Conservation (phyloP, 2,329 filamentous ascomycete genomes). For the Exophiala calicioides region DNA sequence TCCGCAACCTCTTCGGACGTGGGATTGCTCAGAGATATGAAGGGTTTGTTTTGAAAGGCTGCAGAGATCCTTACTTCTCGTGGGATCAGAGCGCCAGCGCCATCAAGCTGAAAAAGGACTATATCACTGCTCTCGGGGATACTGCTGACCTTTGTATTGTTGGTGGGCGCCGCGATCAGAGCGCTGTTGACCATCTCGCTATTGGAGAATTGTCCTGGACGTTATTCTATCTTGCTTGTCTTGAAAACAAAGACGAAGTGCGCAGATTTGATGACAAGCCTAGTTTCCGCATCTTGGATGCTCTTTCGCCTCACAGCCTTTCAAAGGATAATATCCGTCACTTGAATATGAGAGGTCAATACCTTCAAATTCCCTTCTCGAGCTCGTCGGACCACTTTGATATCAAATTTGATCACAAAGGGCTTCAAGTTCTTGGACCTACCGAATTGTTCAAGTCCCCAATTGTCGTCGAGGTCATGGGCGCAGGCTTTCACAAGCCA, state of each 20-base stretch:
- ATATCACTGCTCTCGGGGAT: conserved; percentile 74
- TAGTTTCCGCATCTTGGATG: conserved; percentile 66
- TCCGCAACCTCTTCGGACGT: conserved; percentile 67
- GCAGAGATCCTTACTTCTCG: conserved; percentile 73
- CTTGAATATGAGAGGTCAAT: conserved; percentile 52
- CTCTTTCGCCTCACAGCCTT: conserved; percentile 54
- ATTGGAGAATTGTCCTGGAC: conserved; percentile 68
- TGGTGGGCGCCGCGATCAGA: conserved; percentile 70
- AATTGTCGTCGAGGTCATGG: conserved; percentile 76
- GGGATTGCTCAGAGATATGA: conserved; percentile 69
- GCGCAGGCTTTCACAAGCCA: conserved; percentile 75
- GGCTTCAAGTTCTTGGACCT: conserved; percentile 36
- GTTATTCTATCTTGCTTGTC: conserved; percentile 76
- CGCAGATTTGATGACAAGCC: conserved; percentile 54
- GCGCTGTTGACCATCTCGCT: conserved; percentile 59
- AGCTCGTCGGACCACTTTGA: conserved; percentile 39
- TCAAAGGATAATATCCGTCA: conserved; percentile 53
- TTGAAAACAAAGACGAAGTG: conserved; percentile 66
- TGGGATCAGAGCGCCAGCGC: conserved; percentile 51
- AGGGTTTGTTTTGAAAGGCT: conserved; percentile 77
- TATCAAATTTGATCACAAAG: conserved; percentile 49
- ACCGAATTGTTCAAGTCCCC: conserved; percentile 62
- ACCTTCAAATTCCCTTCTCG: conserved; percentile 44
- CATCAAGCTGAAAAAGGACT: conserved; percentile 89
- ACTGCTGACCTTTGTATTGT: conserved; percentile 80